These are phyloP conservation scores for Rachicladosporium sp. DNA, from an alignment of 2,329 filamentous ascomycete genomes.

Conservation along the genomic window DNA sequence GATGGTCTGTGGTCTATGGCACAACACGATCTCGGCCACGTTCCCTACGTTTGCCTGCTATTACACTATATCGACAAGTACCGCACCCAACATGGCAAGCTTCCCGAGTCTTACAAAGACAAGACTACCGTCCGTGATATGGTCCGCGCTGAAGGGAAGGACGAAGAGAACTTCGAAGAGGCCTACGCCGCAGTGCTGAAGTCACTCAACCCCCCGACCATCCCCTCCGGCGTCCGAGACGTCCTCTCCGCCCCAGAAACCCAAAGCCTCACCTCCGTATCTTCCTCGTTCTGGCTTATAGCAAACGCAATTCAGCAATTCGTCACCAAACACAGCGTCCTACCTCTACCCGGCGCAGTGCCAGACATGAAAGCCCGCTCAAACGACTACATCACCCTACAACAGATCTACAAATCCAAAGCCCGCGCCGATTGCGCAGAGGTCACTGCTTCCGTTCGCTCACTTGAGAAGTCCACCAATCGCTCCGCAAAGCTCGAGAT, in stretches of 20 bases:
- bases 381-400: conserved; percentile 74
- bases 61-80: conserved; percentile 72
- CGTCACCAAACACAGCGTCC: conserved; percentile 55
- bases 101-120: conserved; percentile 66
- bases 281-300: conserved; percentile 77
- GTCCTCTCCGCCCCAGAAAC: conserved; percentile 63
- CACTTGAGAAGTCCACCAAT: conserved; percentile 40
- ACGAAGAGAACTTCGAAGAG: conserved; percentile 93
- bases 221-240: conserved; percentile 59
- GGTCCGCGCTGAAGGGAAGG: conserved; percentile 60
- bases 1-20: conserved; percentile 50
- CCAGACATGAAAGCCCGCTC: conserved; percentile 98
- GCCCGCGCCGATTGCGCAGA: conserved; percentile 67
- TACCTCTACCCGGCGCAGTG: conserved; percentile 75
- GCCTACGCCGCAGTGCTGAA: conserved; percentile 79
- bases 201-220: conserved; percentile 56
- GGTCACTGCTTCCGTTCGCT: conserved; percentile 54
- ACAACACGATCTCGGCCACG: conserved; percentile 76
- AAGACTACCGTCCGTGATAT: conserved; percentile 70
- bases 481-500: conserved; percentile 32
- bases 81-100: conserved; percentile 58
- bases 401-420: conserved; percentile 86
- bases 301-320: conserved; percentile 68
- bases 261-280: conserved; percentile 30
- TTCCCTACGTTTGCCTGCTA: conserved; percentile 76